Percentiles rank a stretch among this genome's conserved stretches.
Evolutionary conservation across 371 early-diverging fungal species (phyloP).

Genomic region (Mucor sp.): DNA sequence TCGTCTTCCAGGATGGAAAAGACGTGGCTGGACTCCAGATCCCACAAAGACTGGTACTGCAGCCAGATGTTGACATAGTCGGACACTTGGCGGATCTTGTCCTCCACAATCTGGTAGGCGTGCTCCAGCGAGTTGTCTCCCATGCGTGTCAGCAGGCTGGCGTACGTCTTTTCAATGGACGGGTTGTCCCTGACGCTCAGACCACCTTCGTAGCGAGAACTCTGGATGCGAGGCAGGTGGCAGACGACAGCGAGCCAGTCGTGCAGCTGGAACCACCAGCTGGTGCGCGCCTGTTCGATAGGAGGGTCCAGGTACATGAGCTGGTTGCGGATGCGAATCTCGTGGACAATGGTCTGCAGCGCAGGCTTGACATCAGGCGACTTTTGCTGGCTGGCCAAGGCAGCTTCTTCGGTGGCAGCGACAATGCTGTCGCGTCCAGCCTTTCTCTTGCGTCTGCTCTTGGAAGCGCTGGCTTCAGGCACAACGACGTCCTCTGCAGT

Average conservation of each 20-base stretch:
- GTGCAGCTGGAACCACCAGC: slow-evolving; percentile 91
- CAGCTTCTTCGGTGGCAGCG: slow-evolving; percentile 38
- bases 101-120: slow-evolving; percentile 88
- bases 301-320: slow-evolving; percentile 96
- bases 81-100: slow-evolving; percentile 74
- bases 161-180: slow-evolving; percentile 64
- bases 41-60: slow-evolving; percentile 98
- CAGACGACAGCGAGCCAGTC: slow-evolving; percentile 88
- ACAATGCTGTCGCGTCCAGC: slow-evolving; percentile 38
- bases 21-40: slow-evolving; percentile 86
- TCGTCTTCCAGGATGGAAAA: slow-evolving; percentile 89
- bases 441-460: slow-evolving; percentile 63
- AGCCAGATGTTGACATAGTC: slow-evolving; percentile 95
- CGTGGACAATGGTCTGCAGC: slow-evolving; percentile 74
- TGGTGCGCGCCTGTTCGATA: slow-evolving; percentile 88
- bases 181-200: slow-evolving; percentile 62
- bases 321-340: slow-evolving; percentile 90
- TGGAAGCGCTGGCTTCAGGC: slow-evolving; percentile 47
- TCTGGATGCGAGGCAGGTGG: slow-evolving; percentile 79
- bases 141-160: slow-evolving; percentile 75
- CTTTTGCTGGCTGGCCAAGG: slow-evolving; percentile 40
- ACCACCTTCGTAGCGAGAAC: slow-evolving; percentile 90
- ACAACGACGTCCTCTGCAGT: slow-evolving; percentile 49
- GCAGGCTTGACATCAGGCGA: slow-evolving; percentile 62
- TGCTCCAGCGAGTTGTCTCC: slow-evolving; percentile 67